phyloP scores from a whole-genome alignment of 1,284 basidiomycete genomes.

The Malassezia obtusa region DNA sequence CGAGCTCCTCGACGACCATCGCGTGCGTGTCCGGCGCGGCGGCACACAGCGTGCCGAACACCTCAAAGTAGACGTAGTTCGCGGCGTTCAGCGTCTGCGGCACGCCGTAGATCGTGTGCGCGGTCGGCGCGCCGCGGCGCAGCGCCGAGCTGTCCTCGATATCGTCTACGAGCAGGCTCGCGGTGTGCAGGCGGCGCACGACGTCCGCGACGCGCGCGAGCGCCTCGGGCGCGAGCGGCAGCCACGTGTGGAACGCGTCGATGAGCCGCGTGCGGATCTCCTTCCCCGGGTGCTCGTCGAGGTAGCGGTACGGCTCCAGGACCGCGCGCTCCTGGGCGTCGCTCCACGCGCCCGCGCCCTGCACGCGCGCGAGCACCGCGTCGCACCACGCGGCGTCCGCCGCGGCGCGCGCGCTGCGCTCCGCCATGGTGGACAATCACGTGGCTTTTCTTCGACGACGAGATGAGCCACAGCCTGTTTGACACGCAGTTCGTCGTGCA shows the following conservation, averaged over 20 bases:
- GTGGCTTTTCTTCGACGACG: constrained; percentile 3
- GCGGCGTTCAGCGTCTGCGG: constrained; percentile 96
- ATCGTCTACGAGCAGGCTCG: constrained; percentile 88
- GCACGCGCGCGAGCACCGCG: constrained; percentile 36
- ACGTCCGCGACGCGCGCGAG: constrained; percentile 66
- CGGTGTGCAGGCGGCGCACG: constrained; percentile 87
- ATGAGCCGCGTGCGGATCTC: constrained; percentile 82
- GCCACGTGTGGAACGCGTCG: constrained; percentile 88
- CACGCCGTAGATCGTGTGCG: constrained; percentile 88
- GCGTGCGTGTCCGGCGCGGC: constrained; percentile 49
- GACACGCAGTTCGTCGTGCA: constrained; percentile 44
- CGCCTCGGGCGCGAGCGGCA: constrained; percentile 61
- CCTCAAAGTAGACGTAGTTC: constrained; percentile 84
- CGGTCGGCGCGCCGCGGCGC: constrained; percentile 73
- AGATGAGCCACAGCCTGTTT: constrained; percentile 44
- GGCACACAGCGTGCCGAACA: constrained; percentile 57
- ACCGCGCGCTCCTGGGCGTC: constrained; percentile 45
- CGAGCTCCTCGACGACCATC: constrained; percentile 56
- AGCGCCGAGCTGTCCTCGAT: constrained; percentile 92
- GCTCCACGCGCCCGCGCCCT: constrained; percentile 46
- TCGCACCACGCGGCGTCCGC: constrained; percentile 37
- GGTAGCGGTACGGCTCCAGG: constrained; percentile 79
- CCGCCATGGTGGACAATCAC: constrained; percentile 3
- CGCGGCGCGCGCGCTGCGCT: neutral
- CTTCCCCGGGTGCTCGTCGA: constrained; percentile 77